Evolutionary conservation across 2,329 filamentous ascomycete species (phyloP), one percentile per base, ranked within the genome.

Genomic region (Colletotrichum spaethianum): DNA sequence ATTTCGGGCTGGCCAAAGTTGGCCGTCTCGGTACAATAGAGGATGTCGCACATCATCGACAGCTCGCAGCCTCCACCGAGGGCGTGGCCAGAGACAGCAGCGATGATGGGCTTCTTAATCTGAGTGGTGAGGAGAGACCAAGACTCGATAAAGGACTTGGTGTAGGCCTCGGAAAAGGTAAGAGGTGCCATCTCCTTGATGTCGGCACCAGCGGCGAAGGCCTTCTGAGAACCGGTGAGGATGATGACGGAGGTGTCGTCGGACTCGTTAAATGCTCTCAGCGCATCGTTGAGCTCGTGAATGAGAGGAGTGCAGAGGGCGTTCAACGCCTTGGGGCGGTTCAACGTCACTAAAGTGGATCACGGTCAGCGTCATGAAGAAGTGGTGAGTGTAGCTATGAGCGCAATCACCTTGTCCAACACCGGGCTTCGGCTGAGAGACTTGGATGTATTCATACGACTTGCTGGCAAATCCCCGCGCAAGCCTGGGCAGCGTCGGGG

Each of bases 161-260:
- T 93, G 86, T 98, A 98, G 48, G 96, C 96, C 75, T 92, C 87
- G 74, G 93, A 90, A 84, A 99, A 99, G 67, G 92, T 95, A 48
- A 98, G 90, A 73, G 94, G 92, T 38, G 94, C 93, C 96, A 99
- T 99, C 84, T 99, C 96, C 84, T 98, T 98, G 86, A 99, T 99
- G 83, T 99, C 96, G 73, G 96, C 96, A 63, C 96, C 96, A 55
- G 96, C 96, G 38, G 96, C 96, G 80, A 98, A 99, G 52, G 96
- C 95, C 83, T 93, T 94, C 75, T 94, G 88, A 56, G 93, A 97
- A 67, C 96, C 96, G 1, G 96, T 98, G 70, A 99, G 87, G 71
- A 99, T 83, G 77, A 97, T 94, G 76, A 92, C 93, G 12, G 90
- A 90, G 75, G 95, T 92, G 40, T 88, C 86, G 68, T 92, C 87